Evolutionary conservation across 495 filamentous ascomycete genomes (phyloP).

Genomic region (Penicillium argentinense): DNA sequence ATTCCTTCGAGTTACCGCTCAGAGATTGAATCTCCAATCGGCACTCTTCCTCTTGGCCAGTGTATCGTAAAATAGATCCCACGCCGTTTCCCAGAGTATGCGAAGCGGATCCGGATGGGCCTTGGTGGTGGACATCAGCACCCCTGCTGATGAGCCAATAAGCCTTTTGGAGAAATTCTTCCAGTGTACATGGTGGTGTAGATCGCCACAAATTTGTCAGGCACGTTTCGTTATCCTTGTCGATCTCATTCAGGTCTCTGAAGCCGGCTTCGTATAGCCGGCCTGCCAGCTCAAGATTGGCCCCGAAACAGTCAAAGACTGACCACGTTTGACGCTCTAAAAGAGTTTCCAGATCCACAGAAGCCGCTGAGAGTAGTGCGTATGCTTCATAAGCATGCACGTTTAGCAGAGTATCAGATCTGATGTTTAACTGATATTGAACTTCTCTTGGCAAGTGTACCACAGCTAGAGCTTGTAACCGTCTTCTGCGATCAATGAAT

Average conservation of each 20-base stretch:
- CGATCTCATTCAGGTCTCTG: constrained; percentile 3
- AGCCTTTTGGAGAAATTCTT: constrained; percentile 3
- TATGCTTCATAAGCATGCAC: constrained; percentile 6
- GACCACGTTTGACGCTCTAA: constrained; percentile 3
- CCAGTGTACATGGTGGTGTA: background rate
- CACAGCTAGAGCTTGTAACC: constrained; percentile 5
- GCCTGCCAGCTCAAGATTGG: constrained; percentile 6
- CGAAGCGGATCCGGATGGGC: constrained; percentile 1
- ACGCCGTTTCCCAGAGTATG: constrained; percentile 2
- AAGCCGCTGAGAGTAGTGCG: background rate
- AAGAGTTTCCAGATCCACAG: constrained; percentile 6
- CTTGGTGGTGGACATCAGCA: constrained; percentile 4
- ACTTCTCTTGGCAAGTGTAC: constrained; percentile 5
- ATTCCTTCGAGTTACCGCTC: background rate
- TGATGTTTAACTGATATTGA: background rate
- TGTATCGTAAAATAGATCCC: background rate
- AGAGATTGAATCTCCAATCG: constrained; percentile 1
- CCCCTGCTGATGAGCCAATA: constrained; percentile 9
- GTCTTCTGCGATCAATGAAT: constrained; percentile 7
- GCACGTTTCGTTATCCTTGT: constrained; percentile 1
- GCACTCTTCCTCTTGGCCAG: background rate
- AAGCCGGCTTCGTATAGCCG: constrained; percentile 4
- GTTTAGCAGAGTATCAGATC: background rate
- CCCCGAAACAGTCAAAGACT: constrained; percentile 8
- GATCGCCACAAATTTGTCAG: background rate